These are phyloP conservation scores for Drosera spatulata DNA, from an alignment of 179 eudicot genomes.

Conservation along the genomic window DNA sequence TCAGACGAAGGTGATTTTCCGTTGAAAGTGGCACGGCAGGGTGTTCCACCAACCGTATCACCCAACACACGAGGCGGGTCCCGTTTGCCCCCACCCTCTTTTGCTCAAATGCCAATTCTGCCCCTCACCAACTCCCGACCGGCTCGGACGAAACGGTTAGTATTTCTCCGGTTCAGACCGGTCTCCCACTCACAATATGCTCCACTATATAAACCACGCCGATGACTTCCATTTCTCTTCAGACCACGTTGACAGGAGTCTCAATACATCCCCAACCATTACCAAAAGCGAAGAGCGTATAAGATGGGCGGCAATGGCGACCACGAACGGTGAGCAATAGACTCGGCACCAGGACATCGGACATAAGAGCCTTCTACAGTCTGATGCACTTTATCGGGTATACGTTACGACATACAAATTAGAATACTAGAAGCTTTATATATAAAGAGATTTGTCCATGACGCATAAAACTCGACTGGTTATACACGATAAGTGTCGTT, in stretches of 20 bases:
- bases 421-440: too few species aligned
- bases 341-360: slow-evolving; percentile 1
- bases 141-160: background rate
- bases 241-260: background rate
- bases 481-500: too few species aligned
- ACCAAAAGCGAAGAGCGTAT: background rate
- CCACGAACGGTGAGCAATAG: background rate
- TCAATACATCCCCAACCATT: background rate
- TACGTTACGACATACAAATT: background rate
- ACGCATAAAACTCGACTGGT: too few species aligned
- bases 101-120: background rate
- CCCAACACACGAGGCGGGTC: background rate
- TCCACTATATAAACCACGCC: background rate
- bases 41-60: background rate
- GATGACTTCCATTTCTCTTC: background rate
- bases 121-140: background rate
- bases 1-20: too few species aligned
- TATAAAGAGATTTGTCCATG: too few species aligned
- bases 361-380: slow-evolving; percentile 4
- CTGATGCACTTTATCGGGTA: slow-evolving; percentile 2
- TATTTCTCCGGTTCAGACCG: background rate
- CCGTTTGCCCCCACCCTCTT: background rate
- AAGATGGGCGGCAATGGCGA: background rate
- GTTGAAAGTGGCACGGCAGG: too few species aligned
- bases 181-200: background rate